Evolutionary conservation across 2,329 filamentous ascomycete genomes (phyloP), one percentile per base, ranked within the genome.

Genomic region (Arachnopeziza araneosa): DNA sequence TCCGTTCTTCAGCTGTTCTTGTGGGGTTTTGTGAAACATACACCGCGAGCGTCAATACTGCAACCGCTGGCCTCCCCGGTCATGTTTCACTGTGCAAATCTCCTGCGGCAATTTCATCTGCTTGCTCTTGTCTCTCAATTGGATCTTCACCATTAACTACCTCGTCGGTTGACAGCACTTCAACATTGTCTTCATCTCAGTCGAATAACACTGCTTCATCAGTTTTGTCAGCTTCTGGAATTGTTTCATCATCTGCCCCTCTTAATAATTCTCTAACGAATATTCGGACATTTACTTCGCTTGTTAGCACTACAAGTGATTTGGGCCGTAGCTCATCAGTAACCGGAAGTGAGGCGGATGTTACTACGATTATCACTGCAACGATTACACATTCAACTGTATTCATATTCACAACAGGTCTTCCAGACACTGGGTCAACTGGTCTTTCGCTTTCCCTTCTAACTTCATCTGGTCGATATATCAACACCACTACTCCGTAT

Each of bases 1-100:
- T 65, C 24, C 48, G 58, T 44, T 62, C 63, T 17, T 66, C 63
- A 57, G 30, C 55, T 1, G 23, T 48, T 14, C 63, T 60, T 23
- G 49, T 30, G 5, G 21, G 52, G 6, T 69, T 69, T 50, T 69
- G 66, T 59, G 61, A 59, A 19, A 65, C 63, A 36, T 68, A 66
- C 51, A 68, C 67, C 12, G 57, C 58, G 14, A 57, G 52, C 1
- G 9, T 50, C 4, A 58, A 63, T 22, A 60, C 63, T 54, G 56
- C 52, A n/a, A 64, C 64, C 10, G 55, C 61, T n/a, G 58, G 48
- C 10, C 58, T 67, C 23, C 64, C 66, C 36, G 36, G 22, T 23
- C 64, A 60, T 55, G 63, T 66, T 21, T 62, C 61, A 1, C 57
- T 64, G 7, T 67, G 66, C 36, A n/a, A 54, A 19, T 56, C 50